Base-by-base conservation (phyloP, 2,329 filamentous ascomycete genomes). In the Ampelomyces quisqualis region DNA sequence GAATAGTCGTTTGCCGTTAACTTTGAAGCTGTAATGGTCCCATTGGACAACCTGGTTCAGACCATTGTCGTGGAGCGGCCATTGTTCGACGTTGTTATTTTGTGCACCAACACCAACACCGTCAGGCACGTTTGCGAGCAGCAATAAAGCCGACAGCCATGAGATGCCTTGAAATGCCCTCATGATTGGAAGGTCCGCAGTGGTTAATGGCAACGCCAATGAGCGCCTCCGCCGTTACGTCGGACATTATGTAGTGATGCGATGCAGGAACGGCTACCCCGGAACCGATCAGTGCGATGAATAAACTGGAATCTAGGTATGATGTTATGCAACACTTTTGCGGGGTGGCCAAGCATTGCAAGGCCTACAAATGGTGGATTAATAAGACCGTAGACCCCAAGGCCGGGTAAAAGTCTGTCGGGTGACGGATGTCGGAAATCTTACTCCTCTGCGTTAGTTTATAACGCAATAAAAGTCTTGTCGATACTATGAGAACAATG, bases 21-120 rank as follows among this genome's bases (percentile, higher is more conserved):
- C 59, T 20, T 73, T 70, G 53, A 78, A 74, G 56, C 75, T 78
- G 57, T 76, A 77, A 40, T 76, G 70, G 45, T 79, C 76, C 77
- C 76, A 78, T 58, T 76, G 66, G 1, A 79, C 75, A 17, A 72
- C 64, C 4, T 70, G 54, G 42, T 70, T 77, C 34, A 75, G 50
- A 4, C 72, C 72, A 45, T 77, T 70, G 55, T 75, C 69, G 39
- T 76, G 72, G 8, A 77, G 40, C 1, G 74, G 73, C 74, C 74
- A 77, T 58, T 70, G 53, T 26, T 44, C 51, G 11, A 58, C 51
- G 6, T 53, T 42, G 6, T 46, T 50, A 29, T 50, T 51, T 28
- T 66, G 60, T 21, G 58, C 62, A 27, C 47, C 38, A 31, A 55
- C 56, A 24, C 49, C 47, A 22, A 43, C 23, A 21, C 39, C 39